Percentiles rank a stretch among this genome's conserved stretches.
Evolutionary conservation across 139 green algal genomes (phyloP).

Genomic region (Diplosphaera chodatii): DNA sequence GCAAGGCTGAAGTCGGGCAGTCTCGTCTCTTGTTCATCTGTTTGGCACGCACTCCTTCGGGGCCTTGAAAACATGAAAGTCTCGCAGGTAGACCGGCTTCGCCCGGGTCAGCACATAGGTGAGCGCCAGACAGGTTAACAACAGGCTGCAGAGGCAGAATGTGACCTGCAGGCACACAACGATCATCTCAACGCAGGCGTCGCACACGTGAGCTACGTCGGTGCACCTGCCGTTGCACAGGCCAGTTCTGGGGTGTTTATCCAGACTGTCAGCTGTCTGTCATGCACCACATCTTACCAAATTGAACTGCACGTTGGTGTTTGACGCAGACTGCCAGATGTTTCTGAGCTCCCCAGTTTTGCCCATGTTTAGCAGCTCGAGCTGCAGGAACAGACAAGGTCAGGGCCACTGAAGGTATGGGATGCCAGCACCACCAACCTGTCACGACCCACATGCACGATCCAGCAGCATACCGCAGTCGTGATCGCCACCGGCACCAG

Average conservation of each 20-base stretch:
- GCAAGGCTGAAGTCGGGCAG: no score
- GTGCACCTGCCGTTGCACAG: no score
- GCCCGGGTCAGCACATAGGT: conserved; percentile 66
- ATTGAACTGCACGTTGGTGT: conserved; percentile 87
- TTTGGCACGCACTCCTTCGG: conserved; percentile 40
- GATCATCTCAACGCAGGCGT: no score
- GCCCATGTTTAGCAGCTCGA: conserved; percentile 74
- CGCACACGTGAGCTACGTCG: no score
- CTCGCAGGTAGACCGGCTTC: conserved; percentile 87
- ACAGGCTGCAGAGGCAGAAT: conserved; percentile 49
- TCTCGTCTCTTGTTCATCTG: no score
- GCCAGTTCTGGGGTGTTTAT: no score
- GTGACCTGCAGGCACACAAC: conserved; percentile 71
- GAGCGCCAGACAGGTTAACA: conserved; percentile 51
- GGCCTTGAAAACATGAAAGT: conserved; percentile 75
- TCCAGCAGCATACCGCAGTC: no score
- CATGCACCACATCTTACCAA: conserved; percentile 44
- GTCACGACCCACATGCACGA: no score
- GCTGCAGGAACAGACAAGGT: conserved; percentile 44
- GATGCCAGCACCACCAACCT: conserved; percentile 14
- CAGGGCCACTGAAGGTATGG: no score
- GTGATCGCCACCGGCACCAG: conserved; percentile 59
- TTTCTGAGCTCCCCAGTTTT: conserved; percentile 62
- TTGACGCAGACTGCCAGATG: conserved; percentile 54
- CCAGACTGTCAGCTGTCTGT: no score